A percentile compares a stretch with the other conserved stretches of the same genome.
These are phyloP conservation scores for Tulasnella sp. DNA, from an alignment of 768 basidiomycete genomes.

Conservation along the genomic window DNA sequence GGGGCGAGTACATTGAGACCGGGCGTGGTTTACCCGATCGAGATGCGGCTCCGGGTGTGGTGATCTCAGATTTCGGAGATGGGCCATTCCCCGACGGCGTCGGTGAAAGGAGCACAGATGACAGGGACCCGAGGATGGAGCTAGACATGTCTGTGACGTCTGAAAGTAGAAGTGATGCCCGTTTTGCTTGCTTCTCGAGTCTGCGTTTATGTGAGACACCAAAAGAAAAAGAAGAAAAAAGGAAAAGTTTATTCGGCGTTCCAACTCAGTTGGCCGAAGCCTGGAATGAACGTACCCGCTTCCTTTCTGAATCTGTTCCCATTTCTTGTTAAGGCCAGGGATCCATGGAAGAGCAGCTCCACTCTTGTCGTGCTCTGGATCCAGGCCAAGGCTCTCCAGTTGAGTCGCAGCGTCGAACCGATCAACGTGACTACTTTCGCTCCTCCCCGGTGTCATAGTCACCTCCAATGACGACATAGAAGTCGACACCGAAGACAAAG, in stretches of 20 bases:
- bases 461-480: conserved; percentile 5
- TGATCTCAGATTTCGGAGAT: background rate
- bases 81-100: conserved; percentile 7
- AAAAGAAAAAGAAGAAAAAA: background rate
- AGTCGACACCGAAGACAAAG: conserved; percentile 16
- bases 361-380: background rate
- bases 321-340: conserved; percentile 25
- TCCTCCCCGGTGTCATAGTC: background rate
- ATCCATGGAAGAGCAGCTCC: conserved; percentile 6
- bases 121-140: conserved; percentile 16
- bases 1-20: background rate
- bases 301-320: conserved; percentile 25
- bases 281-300: conserved; percentile 22
- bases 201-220: conserved; percentile 9
- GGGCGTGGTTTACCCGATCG: background rate
- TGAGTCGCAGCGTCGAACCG: background rate
- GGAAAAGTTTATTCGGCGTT: background rate
- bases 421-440: background rate
- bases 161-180: conserved; percentile 24
- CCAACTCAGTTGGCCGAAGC: background rate
- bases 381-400: conserved; percentile 7
- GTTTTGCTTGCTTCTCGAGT: conserved; percentile 24
- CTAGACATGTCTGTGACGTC: conserved; percentile 21
- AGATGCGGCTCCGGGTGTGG: background rate
- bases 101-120: conserved; percentile 16